Evolutionary conservation across 1,284 basidiomycete genomes (phyloP), one percentile per base, ranked within the genome.

Genomic region (Ceraceosorus guamensis): DNA sequence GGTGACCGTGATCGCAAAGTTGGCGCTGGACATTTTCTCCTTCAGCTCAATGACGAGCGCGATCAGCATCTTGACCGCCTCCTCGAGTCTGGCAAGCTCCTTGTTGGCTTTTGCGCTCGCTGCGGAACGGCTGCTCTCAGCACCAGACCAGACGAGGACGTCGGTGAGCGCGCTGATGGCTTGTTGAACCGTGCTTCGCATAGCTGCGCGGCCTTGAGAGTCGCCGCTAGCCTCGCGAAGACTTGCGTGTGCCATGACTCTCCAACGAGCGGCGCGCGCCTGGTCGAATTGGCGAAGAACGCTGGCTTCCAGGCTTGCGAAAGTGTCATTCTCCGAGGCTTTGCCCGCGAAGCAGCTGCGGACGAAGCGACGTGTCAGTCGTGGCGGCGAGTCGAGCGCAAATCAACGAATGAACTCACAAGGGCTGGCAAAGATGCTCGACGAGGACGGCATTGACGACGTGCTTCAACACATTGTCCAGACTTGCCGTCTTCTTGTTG

Each of bases 21-120:
- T 50, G 7, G 49, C 49, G 11, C 31, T 50, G 8, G 49, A 18
- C 49, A 50, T 50, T 50, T 50, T 35, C 49, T 50, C 49, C 11
- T 11, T 18, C 18, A 50, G 7, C 14, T 37, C 41, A 8, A 11
- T 33, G 31, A 24, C 11, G 41, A 50, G 49, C 49, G 32, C 16
- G 11, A 33, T 14, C 13, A 50, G n/a, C 30, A 44, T 14, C 49
- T 16, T 7, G 11, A 41, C 8, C 32, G 32, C 13, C n/a, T 50
- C 49, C 4, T 44, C 16, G 14, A 50, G n/a, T 7, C 49, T 7
- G n/a, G 32, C 3, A n/a, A 18, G 7, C 8, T 18, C 49, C 14
- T 41, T 50, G 18, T 30, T 37, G 14, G 45, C 49, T 44, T 18
- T 32, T 32, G n/a, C 41, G 8, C 32, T n/a, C 7, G 49, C 49